phyloP scores from a whole-genome alignment of 2,329 filamentous ascomycete species.

The Cordyceps farinosa region DNA sequence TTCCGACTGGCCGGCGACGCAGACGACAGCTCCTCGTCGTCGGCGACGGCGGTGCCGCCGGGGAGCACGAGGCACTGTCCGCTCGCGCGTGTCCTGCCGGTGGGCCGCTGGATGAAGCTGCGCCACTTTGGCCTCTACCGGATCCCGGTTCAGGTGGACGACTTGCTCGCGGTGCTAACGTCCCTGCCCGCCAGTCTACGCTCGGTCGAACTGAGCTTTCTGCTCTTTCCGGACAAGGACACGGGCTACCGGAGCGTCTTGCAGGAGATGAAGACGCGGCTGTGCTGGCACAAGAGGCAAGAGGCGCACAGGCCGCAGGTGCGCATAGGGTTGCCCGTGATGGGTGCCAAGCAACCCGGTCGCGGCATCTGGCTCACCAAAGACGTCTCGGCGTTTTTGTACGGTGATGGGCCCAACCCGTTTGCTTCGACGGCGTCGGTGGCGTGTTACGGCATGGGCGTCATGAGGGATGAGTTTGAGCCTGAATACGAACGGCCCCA shows the following conservation, averaged over 20 bases:
- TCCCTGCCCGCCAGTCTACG: slow-evolving; percentile 27
- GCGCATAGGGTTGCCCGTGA: not conserved
- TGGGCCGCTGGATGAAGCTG: slow-evolving; percentile 28
- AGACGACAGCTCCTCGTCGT: slow-evolving; percentile 3
- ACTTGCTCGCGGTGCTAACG: slow-evolving; percentile 28
- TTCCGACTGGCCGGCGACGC: slow-evolving; percentile 24
- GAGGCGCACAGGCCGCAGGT: not conserved
- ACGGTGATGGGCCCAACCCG: not conserved
- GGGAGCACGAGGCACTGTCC: slow-evolving; percentile 19
- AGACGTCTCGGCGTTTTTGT: not conserved
- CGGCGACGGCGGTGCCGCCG: too few species aligned
- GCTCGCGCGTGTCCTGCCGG: slow-evolving; percentile 29
- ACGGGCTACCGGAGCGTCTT: slow-evolving; percentile 21
- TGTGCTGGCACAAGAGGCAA: not conserved
- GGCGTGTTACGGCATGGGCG: not conserved
- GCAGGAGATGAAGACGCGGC: slow-evolving; percentile 16
- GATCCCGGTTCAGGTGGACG: slow-evolving; percentile 26
- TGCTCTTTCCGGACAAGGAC: slow-evolving; percentile 25
- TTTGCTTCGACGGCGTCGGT: not conserved
- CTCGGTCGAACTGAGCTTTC: slow-evolving; percentile 33
- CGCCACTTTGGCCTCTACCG: slow-evolving; percentile 30
- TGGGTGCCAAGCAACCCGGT: not conserved
- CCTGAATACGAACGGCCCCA: slow-evolving; percentile 1
- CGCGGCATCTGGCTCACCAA: not conserved
- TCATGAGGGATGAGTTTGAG: slow-evolving; percentile 1